These are phyloP conservation scores for Cephalotrichum gorgonifer DNA, from an alignment of 2,329 filamentous ascomycete genomes.

Conservation along the genomic window DNA sequence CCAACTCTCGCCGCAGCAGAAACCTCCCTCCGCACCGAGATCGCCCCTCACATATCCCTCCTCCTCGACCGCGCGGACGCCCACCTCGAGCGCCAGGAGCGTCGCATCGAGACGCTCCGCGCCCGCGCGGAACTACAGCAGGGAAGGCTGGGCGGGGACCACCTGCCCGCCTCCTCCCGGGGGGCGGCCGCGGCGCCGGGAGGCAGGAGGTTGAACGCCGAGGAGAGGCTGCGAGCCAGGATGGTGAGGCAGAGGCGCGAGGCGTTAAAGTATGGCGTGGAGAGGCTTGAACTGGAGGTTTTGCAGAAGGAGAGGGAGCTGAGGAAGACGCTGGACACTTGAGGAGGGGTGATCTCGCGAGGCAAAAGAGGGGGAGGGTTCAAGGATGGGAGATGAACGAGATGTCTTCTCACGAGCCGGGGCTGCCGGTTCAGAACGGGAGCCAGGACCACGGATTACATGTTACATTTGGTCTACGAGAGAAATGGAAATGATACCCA, in stretches of 20 bases:
- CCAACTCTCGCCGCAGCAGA: constrained; percentile 74
- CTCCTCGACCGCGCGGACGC: constrained; percentile 74
- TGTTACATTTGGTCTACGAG: no score
- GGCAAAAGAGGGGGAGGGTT: background rate
- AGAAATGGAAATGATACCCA: no score
- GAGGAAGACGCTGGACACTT: constrained; percentile 35
- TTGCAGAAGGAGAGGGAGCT: constrained; percentile 59
- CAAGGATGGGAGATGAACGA: no score
- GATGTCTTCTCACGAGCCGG: no score
- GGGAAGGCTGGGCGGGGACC: constrained; percentile 40
- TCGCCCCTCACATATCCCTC: constrained; percentile 73
- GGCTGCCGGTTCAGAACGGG: no score
- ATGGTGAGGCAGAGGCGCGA: constrained; percentile 74
- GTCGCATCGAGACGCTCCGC: constrained; percentile 74
- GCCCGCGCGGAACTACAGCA: constrained; percentile 77
- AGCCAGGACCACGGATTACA: no score
- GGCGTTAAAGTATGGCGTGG: constrained; percentile 75
- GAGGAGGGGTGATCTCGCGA: background rate
- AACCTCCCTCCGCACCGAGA: constrained; percentile 74
- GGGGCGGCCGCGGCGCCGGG: background rate
- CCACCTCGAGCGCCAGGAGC: constrained; percentile 71
- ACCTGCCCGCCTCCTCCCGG: constrained; percentile 8
- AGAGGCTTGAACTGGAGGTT: constrained; percentile 77
- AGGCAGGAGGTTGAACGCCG: constrained; percentile 35
- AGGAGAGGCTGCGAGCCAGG: constrained; percentile 39